phyloP scores from a whole-genome alignment of 2,329 filamentous ascomycete species.

The Chaetothyriales sp. region DNA sequence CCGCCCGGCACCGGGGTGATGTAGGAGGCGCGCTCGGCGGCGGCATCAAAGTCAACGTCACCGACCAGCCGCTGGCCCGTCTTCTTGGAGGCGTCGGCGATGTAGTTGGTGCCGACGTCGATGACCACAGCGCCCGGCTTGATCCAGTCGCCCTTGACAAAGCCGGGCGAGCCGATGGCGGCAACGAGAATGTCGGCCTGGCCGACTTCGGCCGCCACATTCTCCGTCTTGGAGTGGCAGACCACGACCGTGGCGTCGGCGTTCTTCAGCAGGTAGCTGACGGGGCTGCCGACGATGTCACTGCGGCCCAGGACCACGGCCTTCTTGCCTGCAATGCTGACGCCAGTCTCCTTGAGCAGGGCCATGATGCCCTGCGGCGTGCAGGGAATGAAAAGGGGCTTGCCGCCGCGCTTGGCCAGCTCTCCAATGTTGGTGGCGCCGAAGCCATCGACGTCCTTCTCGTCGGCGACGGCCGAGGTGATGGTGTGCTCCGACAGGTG shows the following conservation, averaged over 20 bases:
- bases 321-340: conserved; percentile 76
- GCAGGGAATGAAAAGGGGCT: conserved; percentile 81
- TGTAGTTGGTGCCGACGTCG: conserved; percentile 94
- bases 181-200: conserved; percentile 80
- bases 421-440: conserved; percentile 90
- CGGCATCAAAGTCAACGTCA: conserved; percentile 84
- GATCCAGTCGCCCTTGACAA: conserved; percentile 89
- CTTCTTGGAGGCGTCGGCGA: conserved; percentile 78
- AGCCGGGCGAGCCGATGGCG: conserved; percentile 74
- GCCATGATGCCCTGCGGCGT: conserved; percentile 97
- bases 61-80: conserved; percentile 85
- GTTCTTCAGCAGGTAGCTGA: conserved; percentile 89
- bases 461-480: conserved; percentile 78
- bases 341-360: conserved; percentile 66
- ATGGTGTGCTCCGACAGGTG: conserved; percentile 82
- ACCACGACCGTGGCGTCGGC: conserved; percentile 94
- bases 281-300: conserved; percentile 93
- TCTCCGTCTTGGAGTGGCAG: conserved; percentile 77
- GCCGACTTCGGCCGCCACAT: conserved; percentile 61
- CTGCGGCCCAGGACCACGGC: conserved; percentile 89
- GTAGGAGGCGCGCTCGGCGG: conserved; percentile 69
- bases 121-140: conserved; percentile 93
- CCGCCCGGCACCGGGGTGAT: conserved; percentile 95
- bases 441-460: conserved; percentile 98
- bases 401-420: conserved; percentile 85